These are phyloP conservation scores for Tieghemostelium lacteum DNA, from an alignment of 78 protist genomes.

Conservation along the genomic window DNA sequence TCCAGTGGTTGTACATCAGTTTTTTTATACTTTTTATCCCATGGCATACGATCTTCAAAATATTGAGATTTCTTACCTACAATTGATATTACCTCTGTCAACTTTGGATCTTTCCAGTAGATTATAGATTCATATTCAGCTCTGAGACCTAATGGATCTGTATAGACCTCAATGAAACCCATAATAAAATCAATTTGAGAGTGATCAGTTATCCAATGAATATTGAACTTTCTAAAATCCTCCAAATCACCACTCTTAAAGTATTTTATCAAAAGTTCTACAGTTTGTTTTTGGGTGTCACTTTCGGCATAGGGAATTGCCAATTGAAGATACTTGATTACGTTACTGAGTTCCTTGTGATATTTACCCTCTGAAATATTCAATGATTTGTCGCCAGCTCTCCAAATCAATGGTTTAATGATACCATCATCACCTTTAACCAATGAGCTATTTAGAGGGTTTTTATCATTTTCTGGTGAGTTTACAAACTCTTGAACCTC, in stretches of 20 bases:
- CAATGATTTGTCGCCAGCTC: neutral
- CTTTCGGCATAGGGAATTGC: neutral
- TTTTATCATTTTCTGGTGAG: neutral
- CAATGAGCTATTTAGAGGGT: neutral
- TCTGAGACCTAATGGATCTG: neutral
- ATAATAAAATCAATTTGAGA: slow-evolving; percentile 1
- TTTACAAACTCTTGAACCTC: neutral
- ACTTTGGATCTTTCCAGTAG: slow-evolving; percentile 1
- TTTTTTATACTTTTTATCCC: slow-evolving; percentile 13
- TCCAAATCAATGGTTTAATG: neutral
- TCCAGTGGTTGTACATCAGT: neutral
- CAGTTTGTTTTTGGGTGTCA: neutral
- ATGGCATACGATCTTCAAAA: slow-evolving; percentile 17
- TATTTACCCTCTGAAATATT: neutral
- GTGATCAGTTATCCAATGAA: neutral
- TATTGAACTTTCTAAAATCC: slow-evolving; percentile 4
- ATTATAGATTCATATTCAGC: neutral
- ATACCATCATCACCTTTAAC: neutral
- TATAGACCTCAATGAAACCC: slow-evolving; percentile 11
- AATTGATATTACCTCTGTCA: neutral
- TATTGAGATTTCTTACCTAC: slow-evolving; percentile 3
- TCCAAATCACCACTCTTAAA: neutral
- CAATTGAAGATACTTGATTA: neutral
- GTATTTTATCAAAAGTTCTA: neutral
- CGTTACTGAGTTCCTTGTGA: neutral